Percentiles rank a stretch among this genome's conserved stretches.
Evolutionary conservation across 495 filamentous ascomycete genomes (phyloP).

Genomic region (Penicillium soppii): DNA sequence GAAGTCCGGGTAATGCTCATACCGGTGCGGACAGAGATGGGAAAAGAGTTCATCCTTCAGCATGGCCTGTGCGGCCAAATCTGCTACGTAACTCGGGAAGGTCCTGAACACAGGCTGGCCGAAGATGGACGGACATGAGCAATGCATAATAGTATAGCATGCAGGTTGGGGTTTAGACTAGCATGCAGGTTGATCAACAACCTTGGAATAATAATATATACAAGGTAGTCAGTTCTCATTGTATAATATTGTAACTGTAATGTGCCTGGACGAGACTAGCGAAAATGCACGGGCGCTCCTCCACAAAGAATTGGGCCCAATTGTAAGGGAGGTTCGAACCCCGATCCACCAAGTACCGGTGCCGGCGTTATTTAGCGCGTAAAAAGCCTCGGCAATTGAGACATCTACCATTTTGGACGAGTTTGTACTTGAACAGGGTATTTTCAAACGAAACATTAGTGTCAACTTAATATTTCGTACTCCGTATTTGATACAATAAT

Average conservation of each 20-base stretch:
- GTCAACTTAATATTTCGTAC: too few relatives aligned
- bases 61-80: slow-evolving; percentile 16
- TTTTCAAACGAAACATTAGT: too few relatives aligned
- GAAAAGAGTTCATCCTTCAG: slow-evolving; percentile 16
- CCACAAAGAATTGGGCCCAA: neutral
- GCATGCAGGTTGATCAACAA: too few relatives aligned
- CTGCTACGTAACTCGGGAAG: slow-evolving; percentile 15
- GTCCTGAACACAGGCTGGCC: slow-evolving; percentile 3
- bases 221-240: too few relatives aligned
- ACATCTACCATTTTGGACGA: neutral
- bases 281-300: neutral
- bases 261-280: neutral
- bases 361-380: neutral
- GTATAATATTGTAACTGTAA: too few relatives aligned
- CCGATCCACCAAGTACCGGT: neutral
- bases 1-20: slow-evolving; percentile 11
- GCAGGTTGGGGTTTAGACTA: too few relatives aligned
- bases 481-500: neutral
- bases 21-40: slow-evolving; percentile 14
- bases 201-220: neutral
- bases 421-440: too few relatives aligned
- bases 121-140: neutral
- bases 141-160: too few relatives aligned
- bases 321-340: neutral
- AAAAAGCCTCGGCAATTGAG: neutral